Percentiles rank a stretch among this genome's conserved stretches.
Conservation (phyloP, 129 eudicot genomes). For the Flaveria bidentis region DNA sequence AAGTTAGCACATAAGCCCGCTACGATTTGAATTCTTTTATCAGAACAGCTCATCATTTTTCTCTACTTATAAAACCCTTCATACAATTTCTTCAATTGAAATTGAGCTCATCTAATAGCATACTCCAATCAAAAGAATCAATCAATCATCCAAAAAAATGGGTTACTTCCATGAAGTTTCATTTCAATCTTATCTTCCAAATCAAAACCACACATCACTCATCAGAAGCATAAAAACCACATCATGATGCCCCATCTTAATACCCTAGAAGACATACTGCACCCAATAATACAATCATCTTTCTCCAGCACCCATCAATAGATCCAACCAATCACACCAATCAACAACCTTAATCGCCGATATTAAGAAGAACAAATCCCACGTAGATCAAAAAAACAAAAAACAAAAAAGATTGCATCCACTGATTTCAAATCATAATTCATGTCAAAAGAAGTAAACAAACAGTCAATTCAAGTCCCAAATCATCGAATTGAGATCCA, state of each 20-base stretch:
- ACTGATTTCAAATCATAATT: background rate
- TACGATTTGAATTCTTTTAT: too few relatives aligned
- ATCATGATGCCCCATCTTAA: background rate
- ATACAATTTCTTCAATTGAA: background rate
- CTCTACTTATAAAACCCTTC: conserved; percentile 15
- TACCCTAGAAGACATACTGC: background rate
- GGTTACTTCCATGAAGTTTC: background rate
- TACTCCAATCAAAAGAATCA: conserved; percentile 4
- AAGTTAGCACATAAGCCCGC: too few relatives aligned
- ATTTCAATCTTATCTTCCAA: background rate
- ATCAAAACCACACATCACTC: background rate
- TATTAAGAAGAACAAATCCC: background rate
- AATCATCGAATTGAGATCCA: conserved; percentile 35
- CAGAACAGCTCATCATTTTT: conserved; percentile 7
- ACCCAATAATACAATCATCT: background rate
- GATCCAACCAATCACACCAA: conserved; percentile 25
- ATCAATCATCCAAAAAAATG: background rate
- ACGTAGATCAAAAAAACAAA: too few relatives aligned
- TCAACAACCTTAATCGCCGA: background rate
- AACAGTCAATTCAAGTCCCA: conserved; percentile 24
- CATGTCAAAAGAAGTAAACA: conserved; percentile 14
- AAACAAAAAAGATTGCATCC: too few relatives aligned
- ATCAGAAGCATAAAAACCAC: background rate
- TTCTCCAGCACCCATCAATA: conserved; percentile 13
- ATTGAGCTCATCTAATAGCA: background rate